A percentile compares a stretch with the other conserved stretches of the same genome.
These are phyloP conservation scores for Hemisphaericaspora xylanilytica DNA, from an alignment of 1,139 yeast species.

Conservation along the genomic window DNA sequence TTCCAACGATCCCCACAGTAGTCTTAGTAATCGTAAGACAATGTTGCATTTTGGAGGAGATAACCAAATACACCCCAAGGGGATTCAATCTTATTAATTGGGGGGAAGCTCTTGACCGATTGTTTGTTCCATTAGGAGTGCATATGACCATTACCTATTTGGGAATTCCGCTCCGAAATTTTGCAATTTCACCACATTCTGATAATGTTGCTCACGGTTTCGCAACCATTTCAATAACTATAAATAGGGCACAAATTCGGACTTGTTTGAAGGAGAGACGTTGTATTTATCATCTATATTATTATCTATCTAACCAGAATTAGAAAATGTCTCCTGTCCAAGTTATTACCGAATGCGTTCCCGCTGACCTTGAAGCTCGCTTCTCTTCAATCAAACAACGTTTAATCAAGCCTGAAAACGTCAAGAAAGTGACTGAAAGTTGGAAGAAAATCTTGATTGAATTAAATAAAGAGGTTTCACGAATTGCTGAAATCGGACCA, in stretches of 20 bases:
- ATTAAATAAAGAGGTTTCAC: conserved; percentile 16
- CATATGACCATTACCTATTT: not conserved
- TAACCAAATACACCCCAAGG: no score
- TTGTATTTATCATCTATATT: no score
- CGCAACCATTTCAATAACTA: not conserved
- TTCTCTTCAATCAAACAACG: conserved; percentile 15
- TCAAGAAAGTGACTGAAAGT: conserved; percentile 19
- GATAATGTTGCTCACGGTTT: not conserved
- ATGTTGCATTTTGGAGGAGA: no score
- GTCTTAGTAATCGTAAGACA: no score
- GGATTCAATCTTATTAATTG: no score
- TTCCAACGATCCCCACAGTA: no score
- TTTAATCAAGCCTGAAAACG: conserved; percentile 22
- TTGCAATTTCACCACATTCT: no score
- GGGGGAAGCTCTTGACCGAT: no score
- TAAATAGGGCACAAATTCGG: not conserved
- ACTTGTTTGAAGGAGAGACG: no score
- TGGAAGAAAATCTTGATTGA: conserved; percentile 23
- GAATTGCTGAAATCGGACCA: conserved; percentile 16
- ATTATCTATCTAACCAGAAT: no score
- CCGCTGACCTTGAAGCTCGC: conserved; percentile 14
- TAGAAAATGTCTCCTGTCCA: conserved; percentile 10
- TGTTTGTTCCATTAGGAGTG: not conserved
- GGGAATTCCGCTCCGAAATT: not conserved
- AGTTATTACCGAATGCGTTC: conserved; percentile 3